Conservation (phyloP, 495 filamentous ascomycete species). For the Jackrogersella multiformis region DNA sequence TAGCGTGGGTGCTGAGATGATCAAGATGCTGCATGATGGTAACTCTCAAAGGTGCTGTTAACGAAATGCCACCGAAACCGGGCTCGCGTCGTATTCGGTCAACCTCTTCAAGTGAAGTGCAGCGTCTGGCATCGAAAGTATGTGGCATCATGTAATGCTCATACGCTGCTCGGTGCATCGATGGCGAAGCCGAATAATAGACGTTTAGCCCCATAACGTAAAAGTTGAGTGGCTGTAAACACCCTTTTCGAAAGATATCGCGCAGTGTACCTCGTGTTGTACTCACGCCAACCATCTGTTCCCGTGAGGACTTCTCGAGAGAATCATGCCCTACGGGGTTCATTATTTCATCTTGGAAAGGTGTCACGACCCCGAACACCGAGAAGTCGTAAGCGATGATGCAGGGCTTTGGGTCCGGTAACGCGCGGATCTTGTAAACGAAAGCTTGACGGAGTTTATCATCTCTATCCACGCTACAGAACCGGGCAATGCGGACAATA, state of each 20-base stretch:
- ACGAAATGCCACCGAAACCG: slow-evolving; percentile 75
- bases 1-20: slow-evolving; percentile 76
- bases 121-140: slow-evolving; percentile 71
- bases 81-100: slow-evolving; percentile 69
- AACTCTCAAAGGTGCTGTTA: slow-evolving; percentile 80
- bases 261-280: slow-evolving; percentile 61
- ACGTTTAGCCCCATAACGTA: slow-evolving; percentile 79
- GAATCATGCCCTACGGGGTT: slow-evolving; percentile 74
- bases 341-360: slow-evolving; percentile 73
- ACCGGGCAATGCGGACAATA: slow-evolving; percentile 72
- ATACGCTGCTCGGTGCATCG: slow-evolving; percentile 82
- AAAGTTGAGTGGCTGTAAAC: slow-evolving; percentile 73
- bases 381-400: slow-evolving; percentile 80
- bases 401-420: slow-evolving; percentile 64
- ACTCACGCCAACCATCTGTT: slow-evolving; percentile 54
- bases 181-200: slow-evolving; percentile 77
- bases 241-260: slow-evolving; percentile 63
- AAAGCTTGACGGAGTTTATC: slow-evolving; percentile 68
- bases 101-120: slow-evolving; percentile 69
- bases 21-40: slow-evolving; percentile 73
- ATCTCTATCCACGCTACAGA: slow-evolving; percentile 66
- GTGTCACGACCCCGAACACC: slow-evolving; percentile 70
- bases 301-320: slow-evolving; percentile 60
- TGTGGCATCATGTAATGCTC: slow-evolving; percentile 76
- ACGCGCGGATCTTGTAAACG: slow-evolving; percentile 54